A percentile compares a stretch with the other conserved stretches of the same genome.
These are phyloP conservation scores for Fusarium vanettenii DNA, from an alignment of 2,329 filamentous ascomycete genomes.

Conservation along the genomic window DNA sequence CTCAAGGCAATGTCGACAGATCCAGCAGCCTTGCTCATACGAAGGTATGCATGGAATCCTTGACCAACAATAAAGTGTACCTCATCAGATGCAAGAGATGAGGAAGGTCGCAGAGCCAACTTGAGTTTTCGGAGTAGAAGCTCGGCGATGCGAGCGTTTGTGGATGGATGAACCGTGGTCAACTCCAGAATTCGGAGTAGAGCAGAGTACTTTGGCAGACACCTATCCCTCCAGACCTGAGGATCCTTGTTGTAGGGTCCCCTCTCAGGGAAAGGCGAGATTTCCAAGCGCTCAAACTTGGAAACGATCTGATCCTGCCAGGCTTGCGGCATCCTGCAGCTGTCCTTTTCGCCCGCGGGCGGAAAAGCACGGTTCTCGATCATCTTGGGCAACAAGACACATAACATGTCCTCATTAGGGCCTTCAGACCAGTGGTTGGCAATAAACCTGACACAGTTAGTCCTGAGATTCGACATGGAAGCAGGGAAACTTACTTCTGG, in stretches of 20 bases:
- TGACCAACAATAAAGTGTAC: slow-evolving; percentile 80
- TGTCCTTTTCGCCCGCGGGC: slow-evolving; percentile 62
- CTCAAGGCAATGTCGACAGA: slow-evolving; percentile 71
- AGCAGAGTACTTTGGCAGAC: slow-evolving; percentile 75
- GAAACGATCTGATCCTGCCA: slow-evolving; percentile 81
- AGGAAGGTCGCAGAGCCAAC: slow-evolving; percentile 71
- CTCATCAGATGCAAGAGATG: slow-evolving; percentile 69
- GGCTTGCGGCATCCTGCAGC: slow-evolving; percentile 68
- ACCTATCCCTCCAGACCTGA: slow-evolving; percentile 70
- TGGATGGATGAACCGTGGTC: slow-evolving; percentile 73
- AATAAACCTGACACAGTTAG: slow-evolving; percentile 71
- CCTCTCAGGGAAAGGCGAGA: slow-evolving; percentile 73
- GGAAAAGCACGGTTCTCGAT: slow-evolving; percentile 67
- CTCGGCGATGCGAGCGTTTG: slow-evolving; percentile 73
- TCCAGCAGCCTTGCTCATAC: slow-evolving; percentile 70
- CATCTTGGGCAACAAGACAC: slow-evolving; percentile 75
- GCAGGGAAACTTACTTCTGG: slow-evolving; percentile 69
- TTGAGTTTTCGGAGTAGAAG: slow-evolving; percentile 74
- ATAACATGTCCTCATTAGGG: slow-evolving; percentile 75
- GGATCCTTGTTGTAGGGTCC: slow-evolving; percentile 72
- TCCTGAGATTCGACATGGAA: slow-evolving; percentile 30
- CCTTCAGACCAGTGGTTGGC: slow-evolving; percentile 76
- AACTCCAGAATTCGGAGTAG: slow-evolving; percentile 72
- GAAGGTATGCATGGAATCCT: slow-evolving; percentile 79
- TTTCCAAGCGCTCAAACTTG: slow-evolving; percentile 74